Conservation (phyloP, 108 stramenopile genomes). For the Cyclotella baltica region DNA sequence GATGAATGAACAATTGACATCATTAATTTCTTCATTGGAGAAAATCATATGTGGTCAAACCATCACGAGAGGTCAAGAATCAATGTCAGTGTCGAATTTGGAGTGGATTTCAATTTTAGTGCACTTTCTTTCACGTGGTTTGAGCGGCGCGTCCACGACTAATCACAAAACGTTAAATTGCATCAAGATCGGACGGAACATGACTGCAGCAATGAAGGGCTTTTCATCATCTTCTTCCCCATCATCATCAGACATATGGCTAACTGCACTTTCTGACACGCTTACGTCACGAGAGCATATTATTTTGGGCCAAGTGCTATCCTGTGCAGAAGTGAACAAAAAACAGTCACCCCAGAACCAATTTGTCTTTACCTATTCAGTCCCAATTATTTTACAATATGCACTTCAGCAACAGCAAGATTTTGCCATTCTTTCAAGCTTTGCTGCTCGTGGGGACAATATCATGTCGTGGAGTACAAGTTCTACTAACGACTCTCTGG, state of each 20-base stretch:
- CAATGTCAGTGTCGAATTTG: neutral
- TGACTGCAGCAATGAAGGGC: neutral
- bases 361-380: constrained; percentile 17
- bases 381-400: constrained; percentile 44
- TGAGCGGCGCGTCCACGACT: neutral
- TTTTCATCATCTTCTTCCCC: neutral
- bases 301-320: constrained; percentile 27
- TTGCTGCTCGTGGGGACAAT: constrained; percentile 45
- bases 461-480: constrained; percentile 24
- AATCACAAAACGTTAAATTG: neutral
- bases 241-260: constrained; percentile 9
- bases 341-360: neutral
- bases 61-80: neutral
- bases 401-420: constrained; percentile 42
- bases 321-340: constrained; percentile 6
- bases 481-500: neutral
- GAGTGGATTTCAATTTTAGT: constrained; percentile 20
- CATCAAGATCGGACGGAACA: neutral
- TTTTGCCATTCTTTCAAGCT: constrained; percentile 39
- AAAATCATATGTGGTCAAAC: neutral
- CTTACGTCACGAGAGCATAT: constrained; percentile 30
- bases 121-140: constrained; percentile 15
- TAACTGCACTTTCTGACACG: constrained; percentile 25
- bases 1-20: constrained; percentile 26
- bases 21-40: constrained; percentile 19